Base-by-base conservation (phyloP, 805 yeast species). In the Priceomyces melissophilus region DNA sequence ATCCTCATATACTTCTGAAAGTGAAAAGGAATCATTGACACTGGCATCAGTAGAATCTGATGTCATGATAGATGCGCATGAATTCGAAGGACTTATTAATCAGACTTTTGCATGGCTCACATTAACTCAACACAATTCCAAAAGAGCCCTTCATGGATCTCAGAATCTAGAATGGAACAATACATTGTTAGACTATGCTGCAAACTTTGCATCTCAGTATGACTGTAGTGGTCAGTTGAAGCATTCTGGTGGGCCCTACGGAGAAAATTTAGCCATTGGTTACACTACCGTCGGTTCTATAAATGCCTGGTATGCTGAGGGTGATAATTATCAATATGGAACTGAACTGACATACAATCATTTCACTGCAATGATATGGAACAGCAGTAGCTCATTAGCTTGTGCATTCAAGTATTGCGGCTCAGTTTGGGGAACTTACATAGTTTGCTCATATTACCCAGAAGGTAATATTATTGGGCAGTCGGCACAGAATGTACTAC, bases 231-330 rank as follows among this genome's bases (percentile, higher is more conserved):
- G 71, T 5, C 48, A 50, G 13, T 50, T 69, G 27, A 42, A 38
- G 8, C 73, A 69, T 48, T 60, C 68, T 10, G 63, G 63, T 3
- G 69, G 69, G 0, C 49, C 50, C 0, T 63, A 53, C 49, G 73
- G 73, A 3, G 73, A 68, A 40, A 69, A 69, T 45, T 50, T 69
- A 32, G 71, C 73, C 2, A 49, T 63, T 11, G 73, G 73, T 0
- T 67, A 61, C 44, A 40, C 63, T 7, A 54, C 63, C 2, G 47
- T 45, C 2, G 63, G 65, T 5, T 66, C 73, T 3, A 52, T 61
- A 2, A 53, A 63, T 29, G 73, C 70, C 2, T 69, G 74, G 74
- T 69, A 69, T 50, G 44, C 50, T 12, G 74, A 69, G 48, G 68
- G 67, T 7, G 25, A 39, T 3, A 31, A 34, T 10, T 69, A 66